Evolutionary conservation across 495 filamentous ascomycete species (phyloP), one percentile per base, ranked within the genome.

Genomic region (Penicillium subrubescens): DNA sequence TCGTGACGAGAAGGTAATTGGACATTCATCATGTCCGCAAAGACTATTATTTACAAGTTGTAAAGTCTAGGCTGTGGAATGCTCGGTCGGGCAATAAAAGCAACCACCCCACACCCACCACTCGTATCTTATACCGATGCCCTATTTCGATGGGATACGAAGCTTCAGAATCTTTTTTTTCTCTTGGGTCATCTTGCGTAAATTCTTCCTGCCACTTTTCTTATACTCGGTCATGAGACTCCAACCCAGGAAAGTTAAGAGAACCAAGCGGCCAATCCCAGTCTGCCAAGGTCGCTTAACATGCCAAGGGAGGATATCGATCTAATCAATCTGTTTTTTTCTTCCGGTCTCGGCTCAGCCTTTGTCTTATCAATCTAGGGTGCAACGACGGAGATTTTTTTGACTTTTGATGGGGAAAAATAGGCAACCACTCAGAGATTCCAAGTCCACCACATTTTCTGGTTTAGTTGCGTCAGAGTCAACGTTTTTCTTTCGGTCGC

Each of bases 281-380:
- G 53, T 35, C 19, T 29, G 31, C 34, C 53, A 34, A 56, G 53
- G 15, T 56, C 53, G 53, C 53, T 56, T 56, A 37, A 56, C 21
- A 17, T n/a, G 48, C 48, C 27, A 27, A 52, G 25, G 12, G 48
- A 25, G 25, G 25, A 56, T 33, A 56, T 56, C 37, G 53, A 56
- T 56, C 53, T 56, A 56, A 56, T 56, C 53, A 56, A 56, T 56
- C 53, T 56, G 2, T 33, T 33, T 35, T 56, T 56, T 56, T 37
- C 53, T 37, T 56, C 53, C 33, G 53, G 33, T 56, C 17, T 35
- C 33, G 53, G 53, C 53, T 14, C n/a, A 37, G 31, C 31, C n/a
- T 15, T 23, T 23, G 33, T 56, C 53, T 56, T 56, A 56, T 56
- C 53, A 56, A 56, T 56, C 53, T 56, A 39, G 2, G n/a, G 8